Conservation (phyloP, 2,329 filamentous ascomycete genomes). For the Ophiosphaerella korrae region DNA sequence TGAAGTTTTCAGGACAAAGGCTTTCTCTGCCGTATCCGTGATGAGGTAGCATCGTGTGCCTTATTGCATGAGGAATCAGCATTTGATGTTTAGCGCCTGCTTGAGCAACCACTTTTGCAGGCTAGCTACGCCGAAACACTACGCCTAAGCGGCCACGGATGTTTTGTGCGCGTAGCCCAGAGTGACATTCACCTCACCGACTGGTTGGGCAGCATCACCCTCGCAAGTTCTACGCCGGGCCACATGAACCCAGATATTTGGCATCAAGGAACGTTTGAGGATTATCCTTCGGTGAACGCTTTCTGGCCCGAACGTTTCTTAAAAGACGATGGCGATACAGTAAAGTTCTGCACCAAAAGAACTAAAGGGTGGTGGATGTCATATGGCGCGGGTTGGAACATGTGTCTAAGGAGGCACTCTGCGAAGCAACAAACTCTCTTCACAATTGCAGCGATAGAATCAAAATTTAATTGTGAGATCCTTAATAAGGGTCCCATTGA, state of each 20-base stretch:
- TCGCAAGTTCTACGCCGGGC: slow-evolving; percentile 34
- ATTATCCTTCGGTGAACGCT: slow-evolving; percentile 27
- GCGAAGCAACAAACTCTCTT: slow-evolving; percentile 45
- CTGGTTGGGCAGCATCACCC: slow-evolving; percentile 30
- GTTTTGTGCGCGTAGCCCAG: slow-evolving; percentile 20
- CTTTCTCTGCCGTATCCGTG: slow-evolving; percentile 14
- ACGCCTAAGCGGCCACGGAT: slow-evolving; percentile 27
- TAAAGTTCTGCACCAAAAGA: slow-evolving; percentile 27
- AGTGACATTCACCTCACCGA: slow-evolving; percentile 28
- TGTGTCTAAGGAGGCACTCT: slow-evolving; percentile 47
- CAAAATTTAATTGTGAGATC: slow-evolving; percentile 10
- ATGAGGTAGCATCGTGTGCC: slow-evolving; percentile 6
- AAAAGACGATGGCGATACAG: slow-evolving; percentile 17
- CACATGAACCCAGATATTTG: slow-evolving; percentile 36
- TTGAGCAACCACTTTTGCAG: slow-evolving; percentile 32
- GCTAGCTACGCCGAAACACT: slow-evolving; percentile 46
- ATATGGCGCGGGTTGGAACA: slow-evolving; percentile 39
- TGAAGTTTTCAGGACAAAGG: slow-evolving; percentile 25
- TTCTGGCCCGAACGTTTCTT: slow-evolving; percentile 48
- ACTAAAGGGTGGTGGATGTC: slow-evolving; percentile 43
- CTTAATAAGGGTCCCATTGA: slow-evolving; percentile 2
- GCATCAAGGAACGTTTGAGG: slow-evolving; percentile 25
- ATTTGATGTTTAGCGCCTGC: slow-evolving; percentile 8
- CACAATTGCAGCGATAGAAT: slow-evolving; percentile 37
- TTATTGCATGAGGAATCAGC: slow-evolving; percentile 9